phyloP scores from a whole-genome alignment of 2,329 filamentous ascomycete genomes.

The Xylariaceae sp. region DNA sequence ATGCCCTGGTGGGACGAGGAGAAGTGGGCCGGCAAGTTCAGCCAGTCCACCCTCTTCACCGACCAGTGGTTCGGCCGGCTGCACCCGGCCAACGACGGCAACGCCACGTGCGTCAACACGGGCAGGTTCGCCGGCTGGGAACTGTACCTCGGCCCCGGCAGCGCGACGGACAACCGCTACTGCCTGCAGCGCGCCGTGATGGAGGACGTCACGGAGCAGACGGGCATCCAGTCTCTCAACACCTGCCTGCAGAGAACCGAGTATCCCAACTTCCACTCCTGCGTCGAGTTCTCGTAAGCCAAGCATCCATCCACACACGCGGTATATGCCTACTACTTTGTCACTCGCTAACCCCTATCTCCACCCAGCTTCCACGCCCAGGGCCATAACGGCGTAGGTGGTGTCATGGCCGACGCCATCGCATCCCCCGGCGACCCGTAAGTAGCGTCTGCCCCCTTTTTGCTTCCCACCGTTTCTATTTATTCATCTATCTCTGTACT shows the following conservation, averaged over 20 bases:
- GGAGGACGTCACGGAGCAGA: constrained; percentile 20
- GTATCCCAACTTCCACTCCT: constrained; percentile 23
- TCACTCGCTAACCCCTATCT: no score
- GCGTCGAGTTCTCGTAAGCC: constrained; percentile 23
- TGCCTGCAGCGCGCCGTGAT: constrained; percentile 26
- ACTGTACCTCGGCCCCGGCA: constrained; percentile 18
- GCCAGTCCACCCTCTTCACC: constrained; percentile 22
- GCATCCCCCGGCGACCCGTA: constrained; percentile 24
- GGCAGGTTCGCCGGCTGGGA: constrained; percentile 21
- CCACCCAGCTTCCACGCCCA: constrained; percentile 24
- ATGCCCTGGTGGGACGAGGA: constrained; percentile 29
- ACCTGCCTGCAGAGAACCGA: constrained; percentile 16
- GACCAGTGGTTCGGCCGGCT: constrained; percentile 22
- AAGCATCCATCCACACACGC: no score
- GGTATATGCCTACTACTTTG: no score
- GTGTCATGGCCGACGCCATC: constrained; percentile 25
- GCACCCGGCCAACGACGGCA: constrained; percentile 16
- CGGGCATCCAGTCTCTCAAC: constrained; percentile 17
- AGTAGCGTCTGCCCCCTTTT: no score
- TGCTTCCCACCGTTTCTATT: no score
- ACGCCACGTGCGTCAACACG: constrained; percentile 18
- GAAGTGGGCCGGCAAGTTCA: constrained; percentile 24
- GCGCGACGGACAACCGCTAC: constrained; percentile 20
- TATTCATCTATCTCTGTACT: no score
- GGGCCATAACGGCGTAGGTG: constrained; percentile 26